These are phyloP conservation scores for Coleophoma crateriformis DNA, from an alignment of 2,329 filamentous ascomycete genomes.

Conservation along the genomic window DNA sequence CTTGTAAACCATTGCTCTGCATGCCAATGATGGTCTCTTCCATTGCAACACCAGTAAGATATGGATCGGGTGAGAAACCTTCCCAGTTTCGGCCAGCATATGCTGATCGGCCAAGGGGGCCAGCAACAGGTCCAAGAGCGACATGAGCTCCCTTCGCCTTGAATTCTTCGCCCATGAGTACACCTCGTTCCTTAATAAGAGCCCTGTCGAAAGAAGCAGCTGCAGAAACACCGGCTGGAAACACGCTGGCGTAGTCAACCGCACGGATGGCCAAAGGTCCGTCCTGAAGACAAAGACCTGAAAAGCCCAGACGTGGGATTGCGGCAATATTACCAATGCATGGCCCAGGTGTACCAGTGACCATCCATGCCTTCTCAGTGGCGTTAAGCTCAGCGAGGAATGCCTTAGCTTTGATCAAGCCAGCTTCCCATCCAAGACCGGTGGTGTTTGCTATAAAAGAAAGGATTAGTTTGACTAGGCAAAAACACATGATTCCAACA, in stretches of 20 bases:
- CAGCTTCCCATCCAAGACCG: slow-evolving; percentile 48
- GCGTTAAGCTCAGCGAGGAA: slow-evolving; percentile 71
- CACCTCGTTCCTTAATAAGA: slow-evolving; percentile 46
- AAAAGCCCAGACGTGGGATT: slow-evolving; percentile 62
- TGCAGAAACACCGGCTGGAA: slow-evolving; percentile 61
- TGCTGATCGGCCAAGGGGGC: slow-evolving; percentile 41
- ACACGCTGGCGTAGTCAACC: slow-evolving; percentile 66
- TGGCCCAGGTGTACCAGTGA: slow-evolving; percentile 51
- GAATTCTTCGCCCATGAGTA: slow-evolving; percentile 51
- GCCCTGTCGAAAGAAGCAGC: slow-evolving; percentile 64
- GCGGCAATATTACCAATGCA: slow-evolving; percentile 76
- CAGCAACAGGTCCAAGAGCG: slow-evolving; percentile 45
- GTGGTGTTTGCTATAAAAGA: slow-evolving; percentile 19
- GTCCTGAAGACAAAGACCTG: slow-evolving; percentile 65
- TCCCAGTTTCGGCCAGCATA: slow-evolving; percentile 37
- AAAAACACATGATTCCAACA: background rate
- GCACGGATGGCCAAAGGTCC: slow-evolving; percentile 63
- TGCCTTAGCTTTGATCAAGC: slow-evolving; percentile 60
- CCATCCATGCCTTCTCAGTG: slow-evolving; percentile 73
- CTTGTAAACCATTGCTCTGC: slow-evolving; percentile 28
- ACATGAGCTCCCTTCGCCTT: slow-evolving; percentile 72
- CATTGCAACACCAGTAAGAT: slow-evolving; percentile 26
- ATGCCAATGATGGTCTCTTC: slow-evolving; percentile 27
- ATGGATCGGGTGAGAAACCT: slow-evolving; percentile 26
- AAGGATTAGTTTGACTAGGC: background rate